Conservation (phyloP, 106 monocot genomes). For the Dioscorea zingiberensis region DNA sequence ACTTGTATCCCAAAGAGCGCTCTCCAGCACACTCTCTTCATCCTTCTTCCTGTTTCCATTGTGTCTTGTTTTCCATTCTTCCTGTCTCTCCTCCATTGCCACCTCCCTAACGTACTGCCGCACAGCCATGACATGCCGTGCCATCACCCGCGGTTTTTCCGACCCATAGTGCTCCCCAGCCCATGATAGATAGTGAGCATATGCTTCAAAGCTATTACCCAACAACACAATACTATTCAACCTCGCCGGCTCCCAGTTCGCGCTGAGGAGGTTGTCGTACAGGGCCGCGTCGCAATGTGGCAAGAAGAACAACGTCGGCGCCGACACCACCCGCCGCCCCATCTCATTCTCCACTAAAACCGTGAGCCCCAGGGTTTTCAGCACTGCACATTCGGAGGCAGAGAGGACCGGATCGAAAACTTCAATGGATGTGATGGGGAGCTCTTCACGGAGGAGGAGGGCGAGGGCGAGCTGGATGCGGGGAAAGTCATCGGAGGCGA, state of each 20-base stretch:
- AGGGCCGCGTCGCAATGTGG: conserved; percentile 80
- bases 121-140: conserved; percentile 31
- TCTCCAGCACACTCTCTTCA: conserved; percentile 18
- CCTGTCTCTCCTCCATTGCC: conserved; percentile 20
- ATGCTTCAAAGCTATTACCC: conserved; percentile 78
- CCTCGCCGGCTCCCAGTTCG: conserved; percentile 45
- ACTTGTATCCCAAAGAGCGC: conserved; percentile 66
- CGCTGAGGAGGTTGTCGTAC: conserved; percentile 59
- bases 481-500: conserved; percentile 48
- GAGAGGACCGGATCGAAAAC: conserved; percentile 86
- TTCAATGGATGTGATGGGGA: conserved; percentile 29
- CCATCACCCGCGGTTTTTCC: conserved; percentile 15
- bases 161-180: conserved; percentile 10
- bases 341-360: conserved; percentile 45
- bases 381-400: conserved; percentile 50
- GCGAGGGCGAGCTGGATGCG: conserved; percentile 78
- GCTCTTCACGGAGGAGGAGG: conserved; percentile 36
- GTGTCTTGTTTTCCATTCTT: not conserved
- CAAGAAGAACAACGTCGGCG: conserved; percentile 84
- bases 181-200: conserved; percentile 30
- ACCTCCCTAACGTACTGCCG: conserved; percentile 49
- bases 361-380: conserved; percentile 32
- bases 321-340: conserved; percentile 38
- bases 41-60: conserved; percentile 17
- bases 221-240: conserved; percentile 53